A percentile compares a stretch with the other conserved stretches of the same genome.
These are phyloP conservation scores for Chaetomium globosum DNA, from an alignment of 2,329 filamentous ascomycete species.

Conservation along the genomic window DNA sequence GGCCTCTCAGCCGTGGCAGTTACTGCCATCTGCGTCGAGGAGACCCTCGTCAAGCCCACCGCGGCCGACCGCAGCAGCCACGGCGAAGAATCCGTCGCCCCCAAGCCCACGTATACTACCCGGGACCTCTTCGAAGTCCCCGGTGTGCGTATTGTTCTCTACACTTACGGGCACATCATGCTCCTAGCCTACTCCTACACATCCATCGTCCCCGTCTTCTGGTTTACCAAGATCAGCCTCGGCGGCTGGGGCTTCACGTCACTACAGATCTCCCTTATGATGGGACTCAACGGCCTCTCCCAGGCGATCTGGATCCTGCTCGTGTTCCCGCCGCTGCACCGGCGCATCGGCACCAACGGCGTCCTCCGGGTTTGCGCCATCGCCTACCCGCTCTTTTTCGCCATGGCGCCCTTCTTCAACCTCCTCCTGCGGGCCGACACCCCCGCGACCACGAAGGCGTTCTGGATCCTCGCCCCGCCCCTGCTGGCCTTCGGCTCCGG, in stretches of 20 bases:
- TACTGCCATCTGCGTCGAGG: conserved; percentile 61
- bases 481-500: conserved; percentile 60
- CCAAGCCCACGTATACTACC: conserved; percentile 47
- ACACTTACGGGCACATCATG: conserved; percentile 67
- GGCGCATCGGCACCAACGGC: conserved; percentile 65
- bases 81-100: conserved; percentile 25
- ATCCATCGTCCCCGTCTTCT: conserved; percentile 68
- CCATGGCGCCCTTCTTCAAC: conserved; percentile 56
- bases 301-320: conserved; percentile 74
- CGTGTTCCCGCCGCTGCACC: conserved; percentile 69
- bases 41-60: conserved; percentile 53
- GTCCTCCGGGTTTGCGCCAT: conserved; percentile 61
- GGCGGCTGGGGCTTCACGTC: conserved; percentile 69
- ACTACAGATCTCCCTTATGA: conserved; percentile 65
- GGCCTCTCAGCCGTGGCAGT: conserved; percentile 57
- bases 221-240: conserved; percentile 62
- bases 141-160: conserved; percentile 67
- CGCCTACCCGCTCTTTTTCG: conserved; percentile 67
- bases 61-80: conserved; percentile 14
- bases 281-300: conserved; percentile 64
- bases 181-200: conserved; percentile 73
- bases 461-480: conserved; percentile 58
- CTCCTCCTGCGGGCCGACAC: conserved; percentile 54
- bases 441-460: conserved; percentile 45
- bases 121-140: conserved; percentile 62